Evolutionary conservation across 495 filamentous ascomycete species (phyloP), one percentile per base, ranked within the genome.

Genomic region (Arthonia radiata): DNA sequence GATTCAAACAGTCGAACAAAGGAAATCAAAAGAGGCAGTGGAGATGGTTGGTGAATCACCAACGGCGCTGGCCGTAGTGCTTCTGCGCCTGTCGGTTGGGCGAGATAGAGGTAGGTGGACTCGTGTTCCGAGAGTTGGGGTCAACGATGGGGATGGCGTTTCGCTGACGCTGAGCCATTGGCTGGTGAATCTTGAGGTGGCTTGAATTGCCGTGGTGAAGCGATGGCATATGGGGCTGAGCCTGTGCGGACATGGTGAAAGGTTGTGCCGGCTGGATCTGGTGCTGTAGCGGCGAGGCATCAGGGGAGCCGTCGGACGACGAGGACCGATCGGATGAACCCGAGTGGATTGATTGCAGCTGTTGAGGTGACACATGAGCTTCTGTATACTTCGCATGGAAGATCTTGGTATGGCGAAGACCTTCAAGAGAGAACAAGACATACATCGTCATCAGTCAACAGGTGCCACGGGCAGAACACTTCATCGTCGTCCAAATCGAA

Each of bases 141-240:
- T 99, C 92, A 52, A 99, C 72, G 46, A 99, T 99, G 11, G 86
- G 89, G 38, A 99, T 99, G 38, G 86, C 79, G 45, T 92, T 94
- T 38, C 83, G 76, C 36, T 71, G 67, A 46, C 89, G 76, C 31
- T 75, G 73, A 29, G 82, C 73, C 28, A 78, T 50, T 22, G 79
- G 75, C 55, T 92, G 86, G 43, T 89, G 77, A 39, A 77, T 60
- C 50, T 79, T 89, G 34, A 77, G 54, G 37, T 61, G 46, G 24
- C 58, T 44, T 23, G 54, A 48, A 12, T 59, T 53, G 31, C 37
- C 53, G 24, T 61, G 59, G 37, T 52, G n/a, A n/a, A n/a, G n/a
- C n/a, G n/a, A n/a, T n/a, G n/a, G n/a, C n/a, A n/a, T n/a, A n/a
- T n/a, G n/a, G n/a, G n/a, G n/a, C n/a, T n/a, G n/a, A n/a, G n/a